These are phyloP conservation scores for Ustilago xerochloae DNA, from an alignment of 1,284 basidiomycete genomes.

Conservation along the genomic window DNA sequence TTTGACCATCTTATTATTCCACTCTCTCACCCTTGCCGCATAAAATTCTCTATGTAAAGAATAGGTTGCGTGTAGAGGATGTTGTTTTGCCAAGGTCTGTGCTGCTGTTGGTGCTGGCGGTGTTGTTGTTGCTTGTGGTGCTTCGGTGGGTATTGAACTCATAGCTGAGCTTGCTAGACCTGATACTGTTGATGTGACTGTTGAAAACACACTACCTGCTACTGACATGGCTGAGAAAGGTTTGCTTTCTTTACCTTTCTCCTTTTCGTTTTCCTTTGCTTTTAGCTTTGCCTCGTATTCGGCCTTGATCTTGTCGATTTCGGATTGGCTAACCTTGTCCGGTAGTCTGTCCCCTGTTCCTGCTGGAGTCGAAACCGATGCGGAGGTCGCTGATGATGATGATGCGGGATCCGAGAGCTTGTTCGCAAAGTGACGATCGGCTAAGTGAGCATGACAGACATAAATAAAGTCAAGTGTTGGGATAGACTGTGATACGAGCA, in stretches of 20 bases:
- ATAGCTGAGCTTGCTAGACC: slow-evolving; percentile 36
- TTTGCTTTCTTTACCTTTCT: slow-evolving; percentile 24
- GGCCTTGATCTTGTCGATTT: slow-evolving; percentile 54
- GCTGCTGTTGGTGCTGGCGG: slow-evolving; percentile 8
- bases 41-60: slow-evolving; percentile 59
- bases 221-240: slow-evolving; percentile 27
- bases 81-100: slow-evolving; percentile 16
- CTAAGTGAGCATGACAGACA: slow-evolving; percentile 53
- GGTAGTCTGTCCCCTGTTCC: slow-evolving; percentile 21
- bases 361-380: not conserved
- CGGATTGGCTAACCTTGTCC: slow-evolving; percentile 49
- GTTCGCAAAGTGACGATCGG: slow-evolving; percentile 56
- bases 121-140: slow-evolving; percentile 10
- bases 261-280: slow-evolving; percentile 28
- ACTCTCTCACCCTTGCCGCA: slow-evolving; percentile 42
- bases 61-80: slow-evolving; percentile 47
- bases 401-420: slow-evolving; percentile 31
- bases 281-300: slow-evolving; percentile 48
- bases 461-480: slow-evolving; percentile 59
- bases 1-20: slow-evolving; percentile 45
- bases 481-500: slow-evolving; percentile 53
- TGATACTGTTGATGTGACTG: slow-evolving; percentile 36
- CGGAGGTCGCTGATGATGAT: not conserved
- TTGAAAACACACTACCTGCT: slow-evolving; percentile 39
- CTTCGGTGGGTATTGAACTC: slow-evolving; percentile 9